These are phyloP conservation scores for Buxus sempervirens DNA, from an alignment of 164 flowering plant genomes.

Conservation along the genomic window DNA sequence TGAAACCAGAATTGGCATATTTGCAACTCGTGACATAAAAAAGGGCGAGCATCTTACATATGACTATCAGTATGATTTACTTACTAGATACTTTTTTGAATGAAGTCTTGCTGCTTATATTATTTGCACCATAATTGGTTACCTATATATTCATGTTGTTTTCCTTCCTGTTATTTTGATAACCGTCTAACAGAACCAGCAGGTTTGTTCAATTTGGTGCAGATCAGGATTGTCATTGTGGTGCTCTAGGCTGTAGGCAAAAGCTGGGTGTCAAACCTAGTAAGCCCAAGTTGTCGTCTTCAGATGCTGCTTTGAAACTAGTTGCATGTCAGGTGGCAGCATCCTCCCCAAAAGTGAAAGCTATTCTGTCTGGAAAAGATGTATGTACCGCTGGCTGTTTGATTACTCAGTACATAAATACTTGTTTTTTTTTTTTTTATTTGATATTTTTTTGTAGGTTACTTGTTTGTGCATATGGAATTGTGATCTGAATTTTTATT, in stretches of 20 bases:
- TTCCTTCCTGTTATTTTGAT: not conserved
- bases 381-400: slow-evolving; percentile 17
- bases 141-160: not conserved
- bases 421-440: not conserved
- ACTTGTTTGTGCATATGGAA: not conserved
- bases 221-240: slow-evolving; percentile 97
- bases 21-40: slow-evolving; percentile 79
- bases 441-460: not conserved
- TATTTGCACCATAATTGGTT: not conserved
- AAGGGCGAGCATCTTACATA: slow-evolving; percentile 92
- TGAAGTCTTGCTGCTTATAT: not conserved
- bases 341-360: slow-evolving; percentile 49
- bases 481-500: too few species aligned
- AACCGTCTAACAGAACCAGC: slow-evolving; percentile 45
- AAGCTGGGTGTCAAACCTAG: slow-evolving; percentile 85
- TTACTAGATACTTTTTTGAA: slow-evolving; percentile 5
- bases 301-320: slow-evolving; percentile 62
- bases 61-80: slow-evolving; percentile 85
- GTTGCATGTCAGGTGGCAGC: slow-evolving; percentile 64
- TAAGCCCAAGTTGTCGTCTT: slow-evolving; percentile 65
- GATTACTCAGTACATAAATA: not conserved
- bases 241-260: slow-evolving; percentile 72
- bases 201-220: slow-evolving; percentile 99
- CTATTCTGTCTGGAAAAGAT: slow-evolving; percentile 31
- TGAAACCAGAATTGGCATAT: slow-evolving; percentile 97